phyloP scores from a whole-genome alignment of 23 red algal genomes.

The Gracilaria caudata region DNA sequence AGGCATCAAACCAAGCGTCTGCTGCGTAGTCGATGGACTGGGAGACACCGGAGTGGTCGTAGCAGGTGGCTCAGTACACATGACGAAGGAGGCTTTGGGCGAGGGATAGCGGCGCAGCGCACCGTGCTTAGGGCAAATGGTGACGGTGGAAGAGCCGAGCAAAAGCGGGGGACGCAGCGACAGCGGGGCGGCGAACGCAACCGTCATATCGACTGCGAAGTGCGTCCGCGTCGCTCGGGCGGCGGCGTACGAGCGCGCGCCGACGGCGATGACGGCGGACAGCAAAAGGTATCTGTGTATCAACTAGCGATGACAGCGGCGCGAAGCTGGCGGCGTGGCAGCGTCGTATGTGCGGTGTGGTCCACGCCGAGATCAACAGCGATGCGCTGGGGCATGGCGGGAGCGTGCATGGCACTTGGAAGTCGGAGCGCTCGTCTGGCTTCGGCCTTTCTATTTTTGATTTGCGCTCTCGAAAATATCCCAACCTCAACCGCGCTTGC shows the following conservation, averaged over 20 bases:
- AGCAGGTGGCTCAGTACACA: background rate
- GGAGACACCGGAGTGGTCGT: background rate
- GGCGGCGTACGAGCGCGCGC: background rate
- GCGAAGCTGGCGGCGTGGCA: background rate
- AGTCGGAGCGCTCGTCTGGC: too few species aligned
- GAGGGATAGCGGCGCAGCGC: background rate
- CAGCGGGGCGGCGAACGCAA: background rate
- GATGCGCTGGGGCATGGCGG: background rate
- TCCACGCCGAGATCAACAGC: background rate
- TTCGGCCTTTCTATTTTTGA: too few species aligned
- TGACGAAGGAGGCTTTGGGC: constrained; percentile 27
- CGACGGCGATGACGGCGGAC: constrained; percentile 15
- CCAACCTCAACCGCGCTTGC: too few species aligned
- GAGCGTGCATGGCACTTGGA: too few species aligned
- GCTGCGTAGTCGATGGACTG: background rate
- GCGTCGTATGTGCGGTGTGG: too few species aligned
- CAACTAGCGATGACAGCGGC: background rate
- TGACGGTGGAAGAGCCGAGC: background rate
- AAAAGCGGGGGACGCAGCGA: background rate
- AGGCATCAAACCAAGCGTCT: constrained; percentile 31
- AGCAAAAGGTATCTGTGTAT: too few species aligned
- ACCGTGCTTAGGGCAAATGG: background rate
- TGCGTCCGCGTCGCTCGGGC: constrained; percentile 2
- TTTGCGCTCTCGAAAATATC: background rate
- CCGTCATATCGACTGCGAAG: background rate